Evolutionary conservation across 1,139 yeast species (phyloP), one percentile per base, ranked within the genome.

Genomic region (Candida sp.): DNA sequence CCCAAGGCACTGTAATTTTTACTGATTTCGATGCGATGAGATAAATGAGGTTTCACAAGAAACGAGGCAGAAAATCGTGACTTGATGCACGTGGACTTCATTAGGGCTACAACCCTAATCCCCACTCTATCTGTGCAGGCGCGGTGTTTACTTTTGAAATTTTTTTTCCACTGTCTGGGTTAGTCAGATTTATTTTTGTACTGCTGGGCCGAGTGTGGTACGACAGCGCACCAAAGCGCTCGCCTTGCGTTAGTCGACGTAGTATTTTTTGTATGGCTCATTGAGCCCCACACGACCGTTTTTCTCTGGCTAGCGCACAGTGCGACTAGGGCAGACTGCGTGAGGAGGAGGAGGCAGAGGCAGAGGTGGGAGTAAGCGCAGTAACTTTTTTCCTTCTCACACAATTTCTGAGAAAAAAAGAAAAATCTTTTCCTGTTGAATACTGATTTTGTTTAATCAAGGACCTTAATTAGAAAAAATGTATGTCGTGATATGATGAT

Each of bases 391-490:
- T 32, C 11, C 35, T 30, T 30, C 12, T 32, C 35, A 28, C 31
- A 28, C 9, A 7, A 6, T 28, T 28, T 28, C 9, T 28, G 27
- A 31, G 27, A 26, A 38, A 25, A 38, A 38, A 38, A 38, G 28
- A 44, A 44, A 44, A 44, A 44, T 25, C 23, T 23, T 27, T 44
- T 44, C 35, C 34, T 27, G 12, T 40, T n/a, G 32, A 32, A 6
- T 23, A 38, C 25, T 38, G 26, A 42, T 33, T 42, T 25, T 31
- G 45, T 31, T 42, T 43, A 34, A 30, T 27, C 40, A 44, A 26
- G 34, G 46, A 44, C 41, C 37, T 45, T 38, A 43, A 53, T 48
- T 50, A 54, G 54, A 47, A 43, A 58, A 53, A 54, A 56, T 57
- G 62, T 58, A 58, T 55, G 60, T 57, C 28, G 7, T 23, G 28